Evolutionary conservation across 2,329 filamentous ascomycete species (phyloP), one percentile per base, ranked within the genome.

Genomic region (Bipolaris cookei): DNA sequence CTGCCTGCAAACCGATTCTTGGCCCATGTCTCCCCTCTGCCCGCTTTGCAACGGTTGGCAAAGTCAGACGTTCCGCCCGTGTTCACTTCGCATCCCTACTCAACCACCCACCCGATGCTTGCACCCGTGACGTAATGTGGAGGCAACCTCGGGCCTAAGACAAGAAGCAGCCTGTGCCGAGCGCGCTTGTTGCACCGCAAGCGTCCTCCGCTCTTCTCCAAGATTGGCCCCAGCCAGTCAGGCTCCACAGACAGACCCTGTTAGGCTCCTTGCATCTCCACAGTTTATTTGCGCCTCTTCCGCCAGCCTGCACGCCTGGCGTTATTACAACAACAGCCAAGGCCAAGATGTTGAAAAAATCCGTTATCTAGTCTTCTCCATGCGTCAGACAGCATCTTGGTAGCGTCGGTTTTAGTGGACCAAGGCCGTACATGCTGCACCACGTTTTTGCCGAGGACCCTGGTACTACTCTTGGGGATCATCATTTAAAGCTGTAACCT

Each of bases 351-450:
- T 51, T 66, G 59, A 58, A 67, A 70, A 67, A 41, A 66, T 42
- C 37, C 61, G 58, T 69, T 67, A 63, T 65, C 66, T 70, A 70
- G 66, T 70, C 53, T 63, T 49, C 65, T 66, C 65, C 66, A 68
- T 59, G 61, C 61, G 63, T 68, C 65, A 61, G 66, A 58, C 61
- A 39, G 55, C 54, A 57, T 44, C 54, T 28, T 58, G 60, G 56
- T 62, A 63, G 51, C 60, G 66, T 63, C 54, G 59, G 53, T 61
- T 63, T 56, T 49, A 56, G 67, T 69, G 66, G 65, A 63, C 54
- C 61, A 51, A 49, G 38, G 45, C 50, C 62, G 35, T 54, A 56
- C 58, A 44, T 43, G 41, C 58, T 48, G 32, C 48, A 58, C 51
- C 53, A 58, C 58, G 52, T 44, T 50, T 54, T 57, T 62, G 57